These are phyloP conservation scores for Coemansia sp. DNA, from an alignment of 192 early-diverging fungal species.

Conservation along the genomic window DNA sequence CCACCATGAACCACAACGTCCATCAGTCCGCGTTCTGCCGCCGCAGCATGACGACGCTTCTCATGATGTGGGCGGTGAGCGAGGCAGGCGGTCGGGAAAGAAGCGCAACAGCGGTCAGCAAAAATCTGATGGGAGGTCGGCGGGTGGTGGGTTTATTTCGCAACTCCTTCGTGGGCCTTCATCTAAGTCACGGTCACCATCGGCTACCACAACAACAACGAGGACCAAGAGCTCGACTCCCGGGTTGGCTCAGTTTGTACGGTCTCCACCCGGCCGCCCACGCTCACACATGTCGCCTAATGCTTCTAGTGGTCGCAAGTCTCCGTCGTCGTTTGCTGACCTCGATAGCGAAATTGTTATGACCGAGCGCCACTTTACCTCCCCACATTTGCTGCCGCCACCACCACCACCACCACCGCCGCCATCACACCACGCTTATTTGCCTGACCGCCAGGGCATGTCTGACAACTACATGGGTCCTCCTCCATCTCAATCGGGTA, in stretches of 20 bases:
- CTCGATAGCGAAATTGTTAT: not conserved
- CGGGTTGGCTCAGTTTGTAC: constrained; percentile 3
- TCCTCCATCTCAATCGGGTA: not conserved
- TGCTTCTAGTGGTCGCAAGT: not conserved
- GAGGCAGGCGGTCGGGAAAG: not conserved
- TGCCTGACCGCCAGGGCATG: not conserved
- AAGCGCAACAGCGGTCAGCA: constrained; percentile 15
- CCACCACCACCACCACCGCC: not conserved
- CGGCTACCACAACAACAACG: not conserved
- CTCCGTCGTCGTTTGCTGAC: not conserved
- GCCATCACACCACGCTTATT: not conserved
- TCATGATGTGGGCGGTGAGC: not conserved
- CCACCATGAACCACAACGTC: constrained; percentile 4
- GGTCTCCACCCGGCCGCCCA: not conserved
- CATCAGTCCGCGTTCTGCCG: constrained; percentile 18
- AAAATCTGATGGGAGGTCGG: constrained; percentile 4
- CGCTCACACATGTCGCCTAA: not conserved
- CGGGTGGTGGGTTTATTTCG: constrained; percentile 34
- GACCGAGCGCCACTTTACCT: not conserved
- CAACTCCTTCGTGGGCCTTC: constrained; percentile 30
- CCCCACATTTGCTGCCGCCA: not conserved
- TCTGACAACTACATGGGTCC: not conserved
- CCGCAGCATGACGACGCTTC: not conserved
- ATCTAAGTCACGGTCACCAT: constrained; percentile 13
- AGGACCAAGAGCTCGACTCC: not conserved